Evolutionary conservation across 176 grass and related monocot species (phyloP), one percentile per base, ranked within the genome.

Genomic region (Saccharum spontaneum): DNA sequence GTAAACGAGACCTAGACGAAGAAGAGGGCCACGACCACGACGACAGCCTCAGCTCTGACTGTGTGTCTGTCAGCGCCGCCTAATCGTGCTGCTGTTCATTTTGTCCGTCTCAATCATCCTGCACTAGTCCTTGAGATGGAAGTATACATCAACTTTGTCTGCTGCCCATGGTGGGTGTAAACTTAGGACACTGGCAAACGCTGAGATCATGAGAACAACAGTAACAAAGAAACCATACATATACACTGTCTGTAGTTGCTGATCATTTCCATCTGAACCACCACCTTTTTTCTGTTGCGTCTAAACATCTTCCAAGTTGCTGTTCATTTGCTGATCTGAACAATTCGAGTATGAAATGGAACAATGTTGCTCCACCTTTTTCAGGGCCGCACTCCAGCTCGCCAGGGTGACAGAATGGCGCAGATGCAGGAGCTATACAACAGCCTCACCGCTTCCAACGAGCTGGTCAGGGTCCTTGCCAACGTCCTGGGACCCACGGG

Each of bases 401-500:
- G 79, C 12, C 60, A 59, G 9, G 55, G 46, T 39, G 76, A 69
- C 55, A 80, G 37, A 4, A 69, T 28, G 41, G 78, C 48, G n/a
- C 52, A 59, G 83, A 52, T 86, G 71, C 83, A 87, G 33, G 79
- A 95, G 72, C 77, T 98, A 71, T 86, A 78, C 81, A 89, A 80
- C 71, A 87, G 80, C 77, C 67, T 98, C 39, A 55, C 69, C 7
- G 83, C 96, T 36, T 95, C 89, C 76, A 89, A 86, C 82, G 91
- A 94, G 78, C 89, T 98, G 3, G 72, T 95, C 50, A 92, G 89
- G 20, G 88, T 90, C 15, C 46, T 95, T 36, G 62, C 79, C 77
- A 79, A 59, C 69, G 59, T 95, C 23, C 68, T 79, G 78, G 83
- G 83, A 3, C 65, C 77, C 16, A 60, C 73, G 43, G 85, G 82